Base-by-base conservation (phyloP, 192 early-diverging fungal genomes). In the Funneliformis geosporum region DNA sequence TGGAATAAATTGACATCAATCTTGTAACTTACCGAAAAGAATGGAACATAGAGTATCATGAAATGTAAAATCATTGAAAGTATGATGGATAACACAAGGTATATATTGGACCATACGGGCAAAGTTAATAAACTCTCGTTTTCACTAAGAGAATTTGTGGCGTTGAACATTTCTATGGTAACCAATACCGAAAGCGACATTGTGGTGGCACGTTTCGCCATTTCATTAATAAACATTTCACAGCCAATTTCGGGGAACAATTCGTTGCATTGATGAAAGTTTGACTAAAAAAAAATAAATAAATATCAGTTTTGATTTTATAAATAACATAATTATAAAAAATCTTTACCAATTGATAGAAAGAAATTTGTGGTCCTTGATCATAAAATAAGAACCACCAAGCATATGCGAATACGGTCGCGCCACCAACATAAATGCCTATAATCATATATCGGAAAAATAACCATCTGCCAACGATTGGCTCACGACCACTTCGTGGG, bases 151-250 rank as follows among this genome's bases (percentile, higher is more conserved):
- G 91, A 93, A 87, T 98, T 98, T 86, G 98, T 95, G 67, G 98
- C 97, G 84, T 99, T 98, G 82, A 98, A 93, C 98, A 99, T 98
- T 84, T 99, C 97, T 81, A 99, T 97, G 39, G 94, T 93, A 18
- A 98, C 97, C 65, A 99, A 83, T 78, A 99, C 94, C 33, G 96
- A 96, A 69, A 99, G 88, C 65, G 95, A 96, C 86, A 98, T 94
- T 44, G 98, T 97, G 43, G 97, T 97, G 28, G 98, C 98, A 81
- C 92, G 90, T 69, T 91, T 88, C 16, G 96, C 88, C 85, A 94
- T 87, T 14, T 80, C 76, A 82, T 94, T 94, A 39, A 86, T 85
- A 84, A 98, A 98, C 89, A 96, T 95, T 61, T 93, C 90, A 83
- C 97, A 98, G 39, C 96, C 98, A 80, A 98, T 90, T 78, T 95